Conservation (phyloP, 2,329 filamentous ascomycete species). For the Fulvia fulva region DNA sequence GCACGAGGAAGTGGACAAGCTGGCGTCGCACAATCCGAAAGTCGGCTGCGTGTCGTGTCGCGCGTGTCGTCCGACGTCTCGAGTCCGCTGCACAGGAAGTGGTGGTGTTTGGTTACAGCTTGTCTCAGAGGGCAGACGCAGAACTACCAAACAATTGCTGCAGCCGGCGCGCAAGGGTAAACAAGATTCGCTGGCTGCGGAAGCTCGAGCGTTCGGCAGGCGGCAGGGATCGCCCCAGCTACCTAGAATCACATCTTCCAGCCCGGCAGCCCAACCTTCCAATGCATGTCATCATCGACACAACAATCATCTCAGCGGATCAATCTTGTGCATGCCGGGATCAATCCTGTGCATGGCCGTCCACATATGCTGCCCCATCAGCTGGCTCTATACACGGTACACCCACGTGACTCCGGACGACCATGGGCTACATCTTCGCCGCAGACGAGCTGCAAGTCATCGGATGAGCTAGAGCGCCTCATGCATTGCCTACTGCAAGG, state of each 20-base stretch:
- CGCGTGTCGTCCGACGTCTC: not conserved
- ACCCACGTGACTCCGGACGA: too few species aligned
- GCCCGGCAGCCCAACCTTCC: not conserved
- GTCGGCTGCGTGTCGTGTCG: not conserved
- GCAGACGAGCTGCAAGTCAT: constrained; percentile 1
- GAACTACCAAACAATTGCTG: not conserved
- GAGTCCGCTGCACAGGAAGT: not conserved
- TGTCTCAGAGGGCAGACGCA: not conserved
- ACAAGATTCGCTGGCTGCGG: not conserved
- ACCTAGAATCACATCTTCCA: too few species aligned
- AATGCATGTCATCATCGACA: not conserved
- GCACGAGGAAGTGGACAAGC: not conserved
- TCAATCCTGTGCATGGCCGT: too few species aligned
- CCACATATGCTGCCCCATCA: too few species aligned
- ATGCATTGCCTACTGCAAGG: constrained; percentile 2
- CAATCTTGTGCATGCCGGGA: too few species aligned
- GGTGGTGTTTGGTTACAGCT: not conserved
- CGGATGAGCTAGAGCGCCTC: constrained; percentile 3
- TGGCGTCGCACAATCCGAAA: not conserved
- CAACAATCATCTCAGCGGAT: not conserved
- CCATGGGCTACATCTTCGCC: not conserved
- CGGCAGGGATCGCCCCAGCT: not conserved
- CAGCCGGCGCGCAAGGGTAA: not conserved
- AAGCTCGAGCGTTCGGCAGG: not conserved
- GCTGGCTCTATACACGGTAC: not conserved